phyloP scores from a whole-genome alignment of 2,329 filamentous ascomycete genomes.

The Hypoxylon sp. region DNA sequence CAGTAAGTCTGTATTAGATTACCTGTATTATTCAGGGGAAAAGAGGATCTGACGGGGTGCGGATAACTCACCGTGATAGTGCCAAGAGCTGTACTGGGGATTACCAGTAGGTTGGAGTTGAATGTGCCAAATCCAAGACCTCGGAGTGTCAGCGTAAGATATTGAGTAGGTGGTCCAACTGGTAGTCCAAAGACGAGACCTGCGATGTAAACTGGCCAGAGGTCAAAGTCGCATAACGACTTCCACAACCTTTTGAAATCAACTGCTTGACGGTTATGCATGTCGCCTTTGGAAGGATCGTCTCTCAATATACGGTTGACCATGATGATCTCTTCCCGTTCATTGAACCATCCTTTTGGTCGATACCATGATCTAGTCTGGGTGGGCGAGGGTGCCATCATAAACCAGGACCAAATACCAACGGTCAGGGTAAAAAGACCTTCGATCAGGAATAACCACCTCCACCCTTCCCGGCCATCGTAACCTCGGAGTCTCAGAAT shows the following conservation, averaged over 20 bases:
- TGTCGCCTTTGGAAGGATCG: slow-evolving; percentile 71
- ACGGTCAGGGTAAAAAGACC: slow-evolving; percentile 58
- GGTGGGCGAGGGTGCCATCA: slow-evolving; percentile 62
- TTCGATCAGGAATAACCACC: slow-evolving; percentile 69
- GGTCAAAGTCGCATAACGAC: slow-evolving; percentile 69
- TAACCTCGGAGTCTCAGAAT: slow-evolving; percentile 57
- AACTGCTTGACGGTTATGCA: slow-evolving; percentile 70
- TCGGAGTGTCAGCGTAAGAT: slow-evolving; percentile 63
- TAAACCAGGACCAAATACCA: slow-evolving; percentile 59
- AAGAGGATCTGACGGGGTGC: background rate
- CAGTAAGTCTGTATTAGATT: background rate
- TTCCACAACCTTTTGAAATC: slow-evolving; percentile 63
- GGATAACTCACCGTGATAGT: slow-evolving; percentile 32
- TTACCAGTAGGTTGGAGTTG: slow-evolving; percentile 63
- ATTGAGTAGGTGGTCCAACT: slow-evolving; percentile 56
- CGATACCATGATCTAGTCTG: slow-evolving; percentile 69
- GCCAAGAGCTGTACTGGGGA: slow-evolving; percentile 55
- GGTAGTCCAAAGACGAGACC: slow-evolving; percentile 63
- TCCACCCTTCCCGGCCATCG: slow-evolving; percentile 56
- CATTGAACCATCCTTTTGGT: slow-evolving; percentile 72
- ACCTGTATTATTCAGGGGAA: background rate
- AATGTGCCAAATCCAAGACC: slow-evolving; percentile 63
- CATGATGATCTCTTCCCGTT: slow-evolving; percentile 72
- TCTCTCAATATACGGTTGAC: slow-evolving; percentile 72
- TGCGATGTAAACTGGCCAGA: slow-evolving; percentile 70